A percentile compares a stretch with the other conserved stretches of the same genome.
phyloP scores from a whole-genome alignment of 768 basidiomycete species.

The Lenzites betulinus region DNA sequence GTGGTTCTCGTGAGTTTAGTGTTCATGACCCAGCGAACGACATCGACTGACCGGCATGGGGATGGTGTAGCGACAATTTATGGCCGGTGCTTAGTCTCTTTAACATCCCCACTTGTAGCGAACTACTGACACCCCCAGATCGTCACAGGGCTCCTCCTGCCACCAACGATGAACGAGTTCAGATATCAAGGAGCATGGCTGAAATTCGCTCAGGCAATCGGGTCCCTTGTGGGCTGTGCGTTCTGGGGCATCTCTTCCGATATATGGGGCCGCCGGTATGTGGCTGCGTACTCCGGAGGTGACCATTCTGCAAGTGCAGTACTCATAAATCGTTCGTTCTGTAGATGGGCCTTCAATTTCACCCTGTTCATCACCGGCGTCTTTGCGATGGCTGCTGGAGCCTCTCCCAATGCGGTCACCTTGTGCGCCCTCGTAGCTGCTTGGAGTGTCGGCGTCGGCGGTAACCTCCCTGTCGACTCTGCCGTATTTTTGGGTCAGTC shows the following conservation, averaged over 20 bases:
- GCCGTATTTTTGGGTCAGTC: constrained; percentile 71
- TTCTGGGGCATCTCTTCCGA: constrained; percentile 73
- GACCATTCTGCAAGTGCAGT: too few relatives aligned
- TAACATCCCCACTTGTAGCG: background rate
- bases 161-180: constrained; percentile 68
- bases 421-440: constrained; percentile 55
- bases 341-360: constrained; percentile 68
- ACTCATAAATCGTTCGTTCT: background rate
- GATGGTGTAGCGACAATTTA: constrained; percentile 56
- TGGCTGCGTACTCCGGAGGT: too few relatives aligned
- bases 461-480: constrained; percentile 74
- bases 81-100: constrained; percentile 57
- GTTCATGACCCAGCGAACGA: background rate
- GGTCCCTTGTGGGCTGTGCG: constrained; percentile 66
- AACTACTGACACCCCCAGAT: constrained; percentile 38
- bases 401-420: constrained; percentile 52
- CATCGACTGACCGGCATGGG: too few relatives aligned
- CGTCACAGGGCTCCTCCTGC: constrained; percentile 65
- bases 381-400: constrained; percentile 66
- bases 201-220: constrained; percentile 71
- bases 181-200: constrained; percentile 59
- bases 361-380: constrained; percentile 68
- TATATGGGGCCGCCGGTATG: constrained; percentile 68
- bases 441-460: constrained; percentile 71
- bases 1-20: constrained; percentile 63